phyloP scores from a whole-genome alignment of 2,329 filamentous ascomycete species.

The Phoma sp. region DNA sequence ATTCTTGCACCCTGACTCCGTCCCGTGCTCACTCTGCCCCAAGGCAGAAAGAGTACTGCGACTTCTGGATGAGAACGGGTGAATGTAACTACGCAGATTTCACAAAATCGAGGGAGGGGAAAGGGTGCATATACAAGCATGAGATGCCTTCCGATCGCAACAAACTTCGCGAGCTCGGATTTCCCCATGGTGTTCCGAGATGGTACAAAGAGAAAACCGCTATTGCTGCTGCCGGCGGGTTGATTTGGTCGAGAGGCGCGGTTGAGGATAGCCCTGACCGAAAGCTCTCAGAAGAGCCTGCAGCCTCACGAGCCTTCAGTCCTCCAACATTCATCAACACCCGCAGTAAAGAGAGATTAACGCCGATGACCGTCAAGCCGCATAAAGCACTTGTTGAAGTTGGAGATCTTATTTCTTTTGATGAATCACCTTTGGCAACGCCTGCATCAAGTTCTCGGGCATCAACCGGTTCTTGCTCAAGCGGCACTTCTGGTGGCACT shows the following conservation, averaged over 20 bases:
- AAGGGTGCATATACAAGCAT: slow-evolving; percentile 85
- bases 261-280: slow-evolving; percentile 8
- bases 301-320: slow-evolving; percentile 7
- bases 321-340: neutral
- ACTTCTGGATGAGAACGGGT: slow-evolving; percentile 87
- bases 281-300: neutral
- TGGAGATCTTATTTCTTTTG: slow-evolving; percentile 4
- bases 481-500: neutral
- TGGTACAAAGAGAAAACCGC: slow-evolving; percentile 62
- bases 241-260: slow-evolving; percentile 34
- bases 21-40: slow-evolving; percentile 50
- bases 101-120: neutral
- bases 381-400: neutral
- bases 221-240: slow-evolving; percentile 20
- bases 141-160: slow-evolving; percentile 77
- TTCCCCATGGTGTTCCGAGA: slow-evolving; percentile 59
- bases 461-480: neutral
- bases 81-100: slow-evolving; percentile 74
- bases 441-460: neutral
- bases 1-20: slow-evolving; percentile 38
- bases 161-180: slow-evolving; percentile 72
- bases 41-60: slow-evolving; percentile 77
- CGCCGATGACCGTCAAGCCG: no score
- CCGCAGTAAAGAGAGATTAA: neutral
- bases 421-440: neutral